Evolutionary conservation across 495 filamentous ascomycete species (phyloP).

Genomic region (Hypoxylon perforatum): DNA sequence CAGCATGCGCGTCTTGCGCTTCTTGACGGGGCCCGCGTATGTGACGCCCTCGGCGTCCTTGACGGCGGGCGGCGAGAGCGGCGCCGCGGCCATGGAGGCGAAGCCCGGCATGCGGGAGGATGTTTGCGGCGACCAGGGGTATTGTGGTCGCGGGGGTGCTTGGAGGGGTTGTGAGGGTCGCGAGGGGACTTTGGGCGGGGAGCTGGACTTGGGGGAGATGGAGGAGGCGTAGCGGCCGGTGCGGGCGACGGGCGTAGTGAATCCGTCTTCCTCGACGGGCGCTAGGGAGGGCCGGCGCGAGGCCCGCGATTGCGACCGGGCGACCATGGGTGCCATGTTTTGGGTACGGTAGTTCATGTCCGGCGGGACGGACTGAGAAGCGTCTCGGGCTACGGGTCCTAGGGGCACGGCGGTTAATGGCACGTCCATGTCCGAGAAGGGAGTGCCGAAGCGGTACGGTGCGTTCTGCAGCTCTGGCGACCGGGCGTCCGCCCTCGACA

Average conservation of each 20-base stretch:
- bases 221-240: constrained; percentile 40
- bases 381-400: constrained; percentile 75
- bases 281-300: constrained; percentile 71
- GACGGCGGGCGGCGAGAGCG: constrained; percentile 48
- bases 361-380: constrained; percentile 90
- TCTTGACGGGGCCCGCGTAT: constrained; percentile 91
- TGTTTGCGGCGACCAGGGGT: constrained; percentile 59
- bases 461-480: constrained; percentile 63
- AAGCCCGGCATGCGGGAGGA: constrained; percentile 51
- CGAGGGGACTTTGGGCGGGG: constrained; percentile 35
- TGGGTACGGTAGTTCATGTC: constrained; percentile 80
- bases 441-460: constrained; percentile 79
- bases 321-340: constrained; percentile 42
- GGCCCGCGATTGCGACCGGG: constrained; percentile 64
- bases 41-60: constrained; percentile 62
- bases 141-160: constrained; percentile 58
- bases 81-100: constrained; percentile 30
- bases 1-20: constrained; percentile 88
- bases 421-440: constrained; percentile 90
- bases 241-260: constrained; percentile 46
- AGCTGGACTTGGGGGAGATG: constrained; percentile 47
- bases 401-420: constrained; percentile 79
- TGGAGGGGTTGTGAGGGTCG: constrained; percentile 49
- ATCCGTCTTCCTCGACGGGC: constrained; percentile 62
- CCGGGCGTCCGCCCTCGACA: constrained; percentile 60